Evolutionary conservation across 2,329 filamentous ascomycete genomes (phyloP), one percentile per base, ranked within the genome.

Genomic region (Phyllachora maydis): DNA sequence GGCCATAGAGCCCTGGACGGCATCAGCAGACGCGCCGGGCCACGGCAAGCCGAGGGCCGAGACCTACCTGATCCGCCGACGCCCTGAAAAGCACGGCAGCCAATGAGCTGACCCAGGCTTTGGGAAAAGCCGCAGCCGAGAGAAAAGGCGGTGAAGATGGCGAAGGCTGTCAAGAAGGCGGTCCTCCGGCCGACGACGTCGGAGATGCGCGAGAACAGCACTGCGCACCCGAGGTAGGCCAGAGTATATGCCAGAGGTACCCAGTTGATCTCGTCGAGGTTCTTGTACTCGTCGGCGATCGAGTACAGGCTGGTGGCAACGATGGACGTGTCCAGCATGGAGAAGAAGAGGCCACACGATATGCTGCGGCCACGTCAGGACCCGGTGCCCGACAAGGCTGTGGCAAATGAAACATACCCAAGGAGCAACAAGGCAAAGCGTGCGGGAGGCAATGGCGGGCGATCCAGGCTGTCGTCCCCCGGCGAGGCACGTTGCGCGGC

Each of bases 301-400:
- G 47, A 48, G 33, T 59, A 59, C 7, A 70, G 40, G 21, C 58
- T 59, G 8, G 64, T 68, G 2, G 64, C 61, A 1, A 70, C 57
- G 18, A 70, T 67, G 4, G 63, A 63, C 2, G 57, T 55, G 37
- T 69, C 64, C n/a, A 67, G 38, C 33, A 66, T 54, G 14, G 65
- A 59, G 22, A 70, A 49, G 25, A 66, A 62, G 1, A 69, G 47
- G 3, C 62, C 63, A 5, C 57, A 28, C 11, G 24, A 12, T 15
- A 36, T 19, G 11, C 33, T 35, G 24, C 10, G n/a, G n/a, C n/a
- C n/a, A n/a, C n/a, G n/a, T n/a, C n/a, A n/a, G n/a, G n/a, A n/a
- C n/a, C n/a, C n/a, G n/a, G n/a, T n/a, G n/a, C n/a, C n/a, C 22
- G 4, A 27, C 4, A 15, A 27, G 13, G 18, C 23, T 21, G 13